A percentile compares a stretch with the other conserved stretches of the same genome.
These are phyloP conservation scores for Lactarius psammicola DNA, from an alignment of 768 basidiomycete species.

Conservation along the genomic window DNA sequence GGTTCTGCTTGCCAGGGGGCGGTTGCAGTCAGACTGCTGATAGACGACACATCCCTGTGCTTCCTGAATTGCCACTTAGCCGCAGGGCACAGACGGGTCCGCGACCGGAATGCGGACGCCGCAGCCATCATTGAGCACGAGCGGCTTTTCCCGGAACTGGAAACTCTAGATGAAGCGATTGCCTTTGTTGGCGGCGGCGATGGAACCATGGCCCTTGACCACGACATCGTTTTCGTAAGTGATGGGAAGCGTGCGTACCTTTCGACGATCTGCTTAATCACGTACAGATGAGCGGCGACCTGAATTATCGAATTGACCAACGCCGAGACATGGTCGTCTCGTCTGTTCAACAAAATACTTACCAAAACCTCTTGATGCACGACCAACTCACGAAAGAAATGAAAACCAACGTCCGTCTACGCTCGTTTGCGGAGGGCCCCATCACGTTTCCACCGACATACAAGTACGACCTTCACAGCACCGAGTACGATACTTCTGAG, in stretches of 20 bases:
- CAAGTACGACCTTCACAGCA: constrained; percentile 83
- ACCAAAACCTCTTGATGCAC: constrained; percentile 60
- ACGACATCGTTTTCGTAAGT: constrained; percentile 89
- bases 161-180: constrained; percentile 51
- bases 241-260: neutral
- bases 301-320: constrained; percentile 97
- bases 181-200: constrained; percentile 89
- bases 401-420: constrained; percentile 81
- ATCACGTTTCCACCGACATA: constrained; percentile 89
- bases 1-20: constrained; percentile 57
- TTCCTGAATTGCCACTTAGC: constrained; percentile 97
- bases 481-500: constrained; percentile 84
- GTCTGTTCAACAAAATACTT: constrained; percentile 65
- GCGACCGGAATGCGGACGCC: constrained; percentile 83
- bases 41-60: constrained; percentile 92
- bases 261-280: neutral
- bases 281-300: constrained; percentile 78
- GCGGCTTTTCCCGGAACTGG: constrained; percentile 52
- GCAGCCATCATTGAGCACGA: constrained; percentile 85
- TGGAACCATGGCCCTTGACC: constrained; percentile 90
- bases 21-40: constrained; percentile 82
- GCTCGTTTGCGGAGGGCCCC: constrained; percentile 77
- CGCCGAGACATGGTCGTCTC: constrained; percentile 80
- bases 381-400: constrained; percentile 93
- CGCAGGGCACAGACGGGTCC: constrained; percentile 84